These are phyloP conservation scores for Corchorus olitorius DNA, from an alignment of 345 rosid species.

Conservation along the genomic window DNA sequence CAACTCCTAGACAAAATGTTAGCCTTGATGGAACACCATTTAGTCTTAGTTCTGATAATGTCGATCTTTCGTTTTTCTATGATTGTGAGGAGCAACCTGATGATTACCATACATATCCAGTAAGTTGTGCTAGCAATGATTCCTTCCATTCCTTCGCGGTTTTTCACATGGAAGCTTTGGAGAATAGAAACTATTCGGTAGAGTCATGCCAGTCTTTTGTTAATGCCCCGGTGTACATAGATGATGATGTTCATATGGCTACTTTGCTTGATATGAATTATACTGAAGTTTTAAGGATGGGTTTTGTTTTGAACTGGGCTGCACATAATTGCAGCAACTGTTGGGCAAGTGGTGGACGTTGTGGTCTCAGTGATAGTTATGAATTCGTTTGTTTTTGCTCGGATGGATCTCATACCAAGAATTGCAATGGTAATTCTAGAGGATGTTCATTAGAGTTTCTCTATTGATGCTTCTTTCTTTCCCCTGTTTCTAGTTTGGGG, in stretches of 20 bases:
- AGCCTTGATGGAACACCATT: slow-evolving; percentile 54
- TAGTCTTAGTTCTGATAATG: slow-evolving; percentile 22
- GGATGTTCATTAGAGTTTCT: not conserved
- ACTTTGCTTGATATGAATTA: slow-evolving; percentile 23
- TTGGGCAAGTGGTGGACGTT: slow-evolving; percentile 47
- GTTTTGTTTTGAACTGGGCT: slow-evolving; percentile 59
- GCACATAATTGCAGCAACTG: slow-evolving; percentile 47
- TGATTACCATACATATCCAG: not conserved
- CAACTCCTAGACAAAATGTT: slow-evolving; percentile 43
- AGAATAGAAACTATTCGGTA: not conserved
- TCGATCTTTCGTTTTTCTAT: slow-evolving; percentile 41
- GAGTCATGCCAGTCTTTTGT: slow-evolving; percentile 35
- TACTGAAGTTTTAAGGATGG: slow-evolving; percentile 44
- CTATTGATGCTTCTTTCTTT: not conserved
- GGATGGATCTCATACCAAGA: slow-evolving; percentile 37
- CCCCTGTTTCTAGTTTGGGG: not conserved
- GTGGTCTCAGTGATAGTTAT: slow-evolving; percentile 38
- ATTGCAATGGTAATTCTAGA: slow-evolving; percentile 49
- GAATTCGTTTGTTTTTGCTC: slow-evolving; percentile 52
- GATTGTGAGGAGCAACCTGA: slow-evolving; percentile 37
- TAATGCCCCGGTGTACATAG: slow-evolving; percentile 32
- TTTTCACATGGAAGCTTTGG: slow-evolving; percentile 25
- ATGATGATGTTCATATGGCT: not conserved
- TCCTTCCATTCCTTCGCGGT: slow-evolving; percentile 38
- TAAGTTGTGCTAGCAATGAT: slow-evolving; percentile 38